Conservation (phyloP, 2,329 filamentous ascomycete genomes). For the Cercospora brassicicola region DNA sequence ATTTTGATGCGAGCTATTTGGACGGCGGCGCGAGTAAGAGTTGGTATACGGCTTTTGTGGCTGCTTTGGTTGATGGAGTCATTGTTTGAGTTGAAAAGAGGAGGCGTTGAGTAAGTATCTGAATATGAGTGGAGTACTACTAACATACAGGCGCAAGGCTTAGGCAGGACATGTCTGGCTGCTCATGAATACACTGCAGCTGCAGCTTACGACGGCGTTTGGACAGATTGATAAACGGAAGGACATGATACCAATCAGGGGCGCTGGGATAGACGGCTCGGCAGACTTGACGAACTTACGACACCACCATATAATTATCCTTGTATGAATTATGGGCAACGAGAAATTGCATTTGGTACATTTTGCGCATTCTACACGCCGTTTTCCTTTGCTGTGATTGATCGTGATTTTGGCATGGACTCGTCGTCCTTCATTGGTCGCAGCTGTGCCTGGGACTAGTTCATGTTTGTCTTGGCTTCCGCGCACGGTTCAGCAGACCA, state of each 20-base stretch:
- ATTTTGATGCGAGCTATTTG: slow-evolving; percentile 68
- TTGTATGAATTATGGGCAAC: background rate
- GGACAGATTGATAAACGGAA: background rate
- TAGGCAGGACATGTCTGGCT: background rate
- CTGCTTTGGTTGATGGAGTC: slow-evolving; percentile 55
- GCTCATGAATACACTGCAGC: background rate
- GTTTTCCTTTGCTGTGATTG: background rate
- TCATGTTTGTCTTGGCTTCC: background rate
- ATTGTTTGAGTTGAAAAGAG: background rate
- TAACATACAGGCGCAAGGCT: background rate
- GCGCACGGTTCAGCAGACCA: background rate
- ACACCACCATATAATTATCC: background rate
- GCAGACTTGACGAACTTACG: background rate
- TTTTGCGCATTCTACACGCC: background rate
- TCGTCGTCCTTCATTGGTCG: background rate
- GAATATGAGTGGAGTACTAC: background rate
- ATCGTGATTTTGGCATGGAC: background rate
- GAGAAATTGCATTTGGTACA: background rate
- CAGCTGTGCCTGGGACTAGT: background rate
- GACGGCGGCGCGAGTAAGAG: slow-evolving; percentile 81
- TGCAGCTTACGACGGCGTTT: background rate
- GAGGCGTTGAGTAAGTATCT: slow-evolving; percentile 1
- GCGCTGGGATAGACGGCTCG: background rate
- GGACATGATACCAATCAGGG: background rate
- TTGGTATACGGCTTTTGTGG: slow-evolving; percentile 80